Conservation (phyloP, 1,139 yeast species). For the Hyphopichia wangnamkhiaoensis region DNA sequence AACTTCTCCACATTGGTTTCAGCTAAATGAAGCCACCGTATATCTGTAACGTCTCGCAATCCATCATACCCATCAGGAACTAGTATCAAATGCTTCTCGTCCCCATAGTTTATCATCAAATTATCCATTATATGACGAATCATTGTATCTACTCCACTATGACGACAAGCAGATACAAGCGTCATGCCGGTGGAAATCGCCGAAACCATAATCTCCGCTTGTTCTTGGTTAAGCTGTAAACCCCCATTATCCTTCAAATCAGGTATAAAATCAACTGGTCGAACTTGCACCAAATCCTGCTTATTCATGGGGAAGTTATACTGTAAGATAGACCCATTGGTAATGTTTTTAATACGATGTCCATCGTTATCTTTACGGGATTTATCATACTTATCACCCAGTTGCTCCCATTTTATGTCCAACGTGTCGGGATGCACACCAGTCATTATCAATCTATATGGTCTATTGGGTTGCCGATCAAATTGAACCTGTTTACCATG, state of each 20-base stretch:
- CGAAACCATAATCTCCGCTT: conserved; percentile 3
- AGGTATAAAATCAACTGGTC: too few relatives aligned
- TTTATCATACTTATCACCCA: background rate
- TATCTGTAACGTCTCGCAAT: too few relatives aligned
- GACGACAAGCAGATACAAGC: conserved; percentile 11
- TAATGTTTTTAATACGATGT: too few relatives aligned
- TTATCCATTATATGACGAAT: conserved; percentile 13
- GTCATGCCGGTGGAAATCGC: conserved; percentile 10
- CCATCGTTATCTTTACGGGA: background rate
- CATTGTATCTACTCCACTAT: conserved; percentile 9
- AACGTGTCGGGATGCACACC: background rate
- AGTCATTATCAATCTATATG: conserved; percentile 5
- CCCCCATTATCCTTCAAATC: background rate
- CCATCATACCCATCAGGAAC: conserved; percentile 14
- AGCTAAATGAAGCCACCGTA: background rate
- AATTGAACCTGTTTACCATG: conserved; percentile 14
- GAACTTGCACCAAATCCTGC: too few relatives aligned
- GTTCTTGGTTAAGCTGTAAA: conserved; percentile 1
- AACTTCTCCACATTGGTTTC: background rate
- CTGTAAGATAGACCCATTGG: too few relatives aligned
- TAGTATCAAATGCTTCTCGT: conserved; percentile 36
- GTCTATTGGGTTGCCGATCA: conserved; percentile 10
- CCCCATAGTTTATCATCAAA: conserved; percentile 23
- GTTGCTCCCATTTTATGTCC: too few relatives aligned
- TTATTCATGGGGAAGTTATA: too few relatives aligned